Evolutionary conservation across 2,329 filamentous ascomycete species (phyloP), one percentile per base, ranked within the genome.

Genomic region (Dactylellina drechsleri): DNA sequence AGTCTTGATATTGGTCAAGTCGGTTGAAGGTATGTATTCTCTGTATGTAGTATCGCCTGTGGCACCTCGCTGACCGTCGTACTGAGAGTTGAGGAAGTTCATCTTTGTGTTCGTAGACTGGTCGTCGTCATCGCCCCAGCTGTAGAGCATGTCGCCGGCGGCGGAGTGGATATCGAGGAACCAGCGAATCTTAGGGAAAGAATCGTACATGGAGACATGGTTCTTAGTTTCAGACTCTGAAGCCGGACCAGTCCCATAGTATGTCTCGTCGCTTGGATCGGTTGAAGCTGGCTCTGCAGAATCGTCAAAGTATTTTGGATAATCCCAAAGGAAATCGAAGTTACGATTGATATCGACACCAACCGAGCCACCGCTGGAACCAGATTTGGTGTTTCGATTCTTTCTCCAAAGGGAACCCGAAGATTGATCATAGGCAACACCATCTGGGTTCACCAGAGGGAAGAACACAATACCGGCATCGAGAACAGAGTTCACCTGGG

Each of bases 141-240:
- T 83, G 80, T 87, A 88, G 13, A 88, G 80, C 16, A 89, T 81
- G 36, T 84, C 82, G 1, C 85, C 85, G 0, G 83, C 82, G 28
- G 83, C 85, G 0, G 86, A 87, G 82, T 89, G 87, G 52, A 88
- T 82, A 76, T 89, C 87, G 72, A 88, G 81, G 79, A 87, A 87
- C 86, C 86, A 88, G 28, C 84, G 82, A 53, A 88, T 80, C 52
- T 83, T 83, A 56, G 82, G 80, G 80, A 84, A 85, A 28, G 83
- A 82, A 77, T 85, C 83, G 78, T 87, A 81, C 6, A 86, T 80
- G 81, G 85, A 87, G 70, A 84, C 84, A 68, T 87, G 83, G 78
- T 84, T 86, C 79, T 85, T 82, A 1, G 86, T 85, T 81, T 89
- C 87, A 0, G 86, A 82, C 81, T 89, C 87, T 0, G 86, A 88